phyloP scores from a whole-genome alignment of 495 filamentous ascomycete genomes.

The Daldinia vernicosa region DNA sequence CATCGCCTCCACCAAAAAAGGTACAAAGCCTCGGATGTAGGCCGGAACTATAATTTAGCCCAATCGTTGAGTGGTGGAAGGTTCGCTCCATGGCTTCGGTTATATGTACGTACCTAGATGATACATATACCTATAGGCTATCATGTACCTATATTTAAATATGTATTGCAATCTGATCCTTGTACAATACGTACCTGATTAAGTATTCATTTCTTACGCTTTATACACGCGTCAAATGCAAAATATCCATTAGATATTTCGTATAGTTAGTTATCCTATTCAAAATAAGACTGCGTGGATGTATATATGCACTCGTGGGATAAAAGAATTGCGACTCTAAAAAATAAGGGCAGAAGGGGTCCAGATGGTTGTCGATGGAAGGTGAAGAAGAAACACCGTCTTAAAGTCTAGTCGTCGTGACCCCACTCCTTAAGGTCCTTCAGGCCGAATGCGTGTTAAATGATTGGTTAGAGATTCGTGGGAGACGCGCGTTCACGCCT shows the following conservation, averaged over 20 bases:
- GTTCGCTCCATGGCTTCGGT: neutral
- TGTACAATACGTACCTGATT: neutral
- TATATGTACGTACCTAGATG: neutral
- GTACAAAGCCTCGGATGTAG: constrained; percentile 23
- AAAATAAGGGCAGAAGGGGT: neutral
- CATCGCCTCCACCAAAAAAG: constrained; percentile 39
- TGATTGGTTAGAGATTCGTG: constrained; percentile 25
- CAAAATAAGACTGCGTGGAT: neutral
- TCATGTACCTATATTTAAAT: neutral
- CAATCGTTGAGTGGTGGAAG: constrained; percentile 9
- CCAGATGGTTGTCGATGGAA: neutral
- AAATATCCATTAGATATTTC: neutral
- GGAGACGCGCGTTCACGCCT: constrained; percentile 43
- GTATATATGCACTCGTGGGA: neutral
- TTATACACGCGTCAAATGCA: neutral
- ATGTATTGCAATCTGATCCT: too few relatives aligned
- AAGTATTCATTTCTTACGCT: neutral
- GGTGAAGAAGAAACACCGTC: constrained; percentile 6
- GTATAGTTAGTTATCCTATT: neutral
- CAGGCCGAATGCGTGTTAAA: constrained; percentile 26
- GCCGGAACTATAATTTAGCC: constrained; percentile 32
- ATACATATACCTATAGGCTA: neutral
- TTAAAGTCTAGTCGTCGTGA: constrained; percentile 28
- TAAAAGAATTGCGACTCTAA: neutral
- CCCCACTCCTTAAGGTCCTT: constrained; percentile 28